A percentile compares a stretch with the other conserved stretches of the same genome.
phyloP scores from a whole-genome alignment of 148 eudicot species.

The Rhododendron vialii region DNA sequence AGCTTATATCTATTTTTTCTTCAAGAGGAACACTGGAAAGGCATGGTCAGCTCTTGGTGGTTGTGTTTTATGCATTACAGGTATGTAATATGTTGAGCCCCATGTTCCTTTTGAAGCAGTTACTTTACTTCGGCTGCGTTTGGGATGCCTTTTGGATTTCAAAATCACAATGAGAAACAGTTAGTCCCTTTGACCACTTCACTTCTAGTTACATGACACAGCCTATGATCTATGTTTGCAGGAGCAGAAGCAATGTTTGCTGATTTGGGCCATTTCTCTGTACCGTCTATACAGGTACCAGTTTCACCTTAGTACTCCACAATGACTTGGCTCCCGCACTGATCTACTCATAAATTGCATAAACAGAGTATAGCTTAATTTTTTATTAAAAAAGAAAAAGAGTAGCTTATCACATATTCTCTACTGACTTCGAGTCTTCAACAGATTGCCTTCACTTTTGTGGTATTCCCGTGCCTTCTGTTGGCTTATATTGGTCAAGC shows the following conservation, averaged over 20 bases:
- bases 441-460: slow-evolving; percentile 83
- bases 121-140: neutral
- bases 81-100: slow-evolving; percentile 25
- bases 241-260: slow-evolving; percentile 99
- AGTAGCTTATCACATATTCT: neutral
- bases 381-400: neutral
- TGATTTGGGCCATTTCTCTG: slow-evolving; percentile 95
- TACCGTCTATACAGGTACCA: slow-evolving; percentile 78
- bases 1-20: slow-evolving; percentile 71
- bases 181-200: neutral
- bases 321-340: slow-evolving; percentile 3
- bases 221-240: slow-evolving; percentile 29
- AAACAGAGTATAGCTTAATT: neutral
- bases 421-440: slow-evolving; percentile 11
- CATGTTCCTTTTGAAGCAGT: neutral
- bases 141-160: neutral
- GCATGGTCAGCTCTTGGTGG: slow-evolving; percentile 98
- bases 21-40: slow-evolving; percentile 54
- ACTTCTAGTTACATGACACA: neutral
- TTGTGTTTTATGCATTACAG: slow-evolving; percentile 98
- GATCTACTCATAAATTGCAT: slow-evolving; percentile 2
- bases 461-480: slow-evolving; percentile 94
- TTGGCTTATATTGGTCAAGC: slow-evolving; percentile 98
- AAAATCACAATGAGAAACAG: neutral
- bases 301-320: neutral